A percentile compares a stretch with the other conserved stretches of the same genome.
phyloP scores from a whole-genome alignment of 768 basidiomycete genomes.

The Kwoniella bestiolae region DNA sequence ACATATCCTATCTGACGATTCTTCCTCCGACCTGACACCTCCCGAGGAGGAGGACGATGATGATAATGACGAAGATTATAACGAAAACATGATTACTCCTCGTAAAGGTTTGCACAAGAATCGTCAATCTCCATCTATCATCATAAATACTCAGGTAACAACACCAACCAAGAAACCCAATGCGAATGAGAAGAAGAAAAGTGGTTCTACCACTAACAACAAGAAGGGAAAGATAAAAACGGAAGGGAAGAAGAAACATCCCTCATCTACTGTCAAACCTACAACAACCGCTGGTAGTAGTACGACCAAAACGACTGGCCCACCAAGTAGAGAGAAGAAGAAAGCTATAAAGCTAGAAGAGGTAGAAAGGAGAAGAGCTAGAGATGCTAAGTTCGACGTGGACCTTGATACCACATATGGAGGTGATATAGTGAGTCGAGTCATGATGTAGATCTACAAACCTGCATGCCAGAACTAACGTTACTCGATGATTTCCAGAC shows the following conservation, averaged over 20 bases:
- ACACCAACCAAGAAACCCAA: constrained; percentile 12
- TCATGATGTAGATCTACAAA: background rate
- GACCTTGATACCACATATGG: constrained; percentile 14
- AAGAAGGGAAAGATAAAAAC: constrained; percentile 25
- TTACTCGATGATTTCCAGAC: constrained; percentile 4
- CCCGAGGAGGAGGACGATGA: constrained; percentile 30
- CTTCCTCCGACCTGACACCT: constrained; percentile 40
- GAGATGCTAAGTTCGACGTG: constrained; percentile 48
- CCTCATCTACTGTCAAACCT: constrained; percentile 4
- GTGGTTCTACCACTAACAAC: background rate
- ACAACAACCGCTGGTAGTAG: background rate
- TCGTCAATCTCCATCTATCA: constrained; percentile 12
- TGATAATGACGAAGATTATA: constrained; percentile 22
- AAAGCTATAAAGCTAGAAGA: constrained; percentile 39
- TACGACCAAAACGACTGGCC: constrained; percentile 33
- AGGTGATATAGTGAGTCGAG: constrained; percentile 15
- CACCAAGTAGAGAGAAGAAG: constrained; percentile 43
- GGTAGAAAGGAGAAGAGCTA: constrained; percentile 41
- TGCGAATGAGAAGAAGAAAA: constrained; percentile 19
- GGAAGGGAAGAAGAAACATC: constrained; percentile 26
- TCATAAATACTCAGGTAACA: constrained; percentile 7
- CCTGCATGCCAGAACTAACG: background rate
- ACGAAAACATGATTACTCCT: constrained; percentile 28
- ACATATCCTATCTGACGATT: constrained; percentile 15
- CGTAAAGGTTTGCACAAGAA: constrained; percentile 25